Percentiles rank a stretch among this genome's conserved stretches.
Evolutionary conservation across 306 rosid species (phyloP).

Genomic region (Spatholobus suberectus): DNA sequence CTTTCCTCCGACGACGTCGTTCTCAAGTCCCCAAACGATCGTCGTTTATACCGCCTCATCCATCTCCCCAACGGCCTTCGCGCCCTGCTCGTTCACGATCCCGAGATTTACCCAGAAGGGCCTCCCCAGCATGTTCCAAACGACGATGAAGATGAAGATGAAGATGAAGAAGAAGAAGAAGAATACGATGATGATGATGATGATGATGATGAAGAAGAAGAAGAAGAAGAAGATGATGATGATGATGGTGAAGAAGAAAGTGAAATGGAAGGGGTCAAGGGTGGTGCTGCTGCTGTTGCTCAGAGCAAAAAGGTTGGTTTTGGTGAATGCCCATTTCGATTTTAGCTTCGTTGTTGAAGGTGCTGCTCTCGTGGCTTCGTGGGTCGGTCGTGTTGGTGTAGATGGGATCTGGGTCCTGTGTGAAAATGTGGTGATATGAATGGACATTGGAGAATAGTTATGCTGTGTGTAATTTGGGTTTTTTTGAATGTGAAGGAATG

Average conservation of each 20-base stretch:
- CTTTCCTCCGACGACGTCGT: conserved; percentile 60
- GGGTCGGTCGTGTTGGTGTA: neutral
- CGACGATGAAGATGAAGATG: conserved; percentile 21
- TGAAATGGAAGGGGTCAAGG: conserved; percentile 48
- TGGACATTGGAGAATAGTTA: neutral
- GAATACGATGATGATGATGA: conserved; percentile 10
- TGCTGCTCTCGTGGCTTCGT: neutral
- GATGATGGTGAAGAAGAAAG: conserved; percentile 40
- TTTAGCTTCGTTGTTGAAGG: neutral
- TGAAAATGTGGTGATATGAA: neutral
- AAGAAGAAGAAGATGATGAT: conserved; percentile 40
- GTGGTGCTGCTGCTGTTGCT: conserved; percentile 52
- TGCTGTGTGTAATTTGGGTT: conserved; percentile 24
- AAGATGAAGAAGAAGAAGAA: neutral
- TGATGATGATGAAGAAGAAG: conserved; percentile 25
- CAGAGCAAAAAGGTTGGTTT: conserved; percentile 85
- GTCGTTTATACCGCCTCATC: conserved; percentile 67
- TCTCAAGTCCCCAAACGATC: conserved; percentile 80
- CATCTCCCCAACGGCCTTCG: conserved; percentile 77
- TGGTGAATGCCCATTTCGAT: conserved; percentile 22
- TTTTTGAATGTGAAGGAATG: conserved; percentile 21
- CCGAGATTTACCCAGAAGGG: conserved; percentile 80
- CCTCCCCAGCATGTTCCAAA: conserved; percentile 43
- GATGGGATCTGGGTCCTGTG: conserved; percentile 31
- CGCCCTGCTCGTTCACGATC: conserved; percentile 89